Conservation (phyloP, 2,329 filamentous ascomycete species). For the Neophaeococcomyces aloes region DNA sequence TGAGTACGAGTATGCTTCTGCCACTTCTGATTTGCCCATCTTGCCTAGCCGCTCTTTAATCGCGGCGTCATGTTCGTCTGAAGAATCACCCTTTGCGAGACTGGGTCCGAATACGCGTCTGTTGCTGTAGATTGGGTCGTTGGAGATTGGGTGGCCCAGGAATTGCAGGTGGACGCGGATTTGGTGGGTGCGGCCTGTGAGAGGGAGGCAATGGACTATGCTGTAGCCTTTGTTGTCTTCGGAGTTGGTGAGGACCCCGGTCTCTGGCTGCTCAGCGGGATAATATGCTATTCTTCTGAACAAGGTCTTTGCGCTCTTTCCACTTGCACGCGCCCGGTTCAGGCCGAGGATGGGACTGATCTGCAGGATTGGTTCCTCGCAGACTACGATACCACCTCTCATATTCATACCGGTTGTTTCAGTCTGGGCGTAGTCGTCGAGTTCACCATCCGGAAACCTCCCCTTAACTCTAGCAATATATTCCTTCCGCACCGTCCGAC, state of each 20-base stretch:
- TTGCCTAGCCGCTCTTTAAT: constrained; percentile 73
- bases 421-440: too few relatives aligned
- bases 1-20: constrained; percentile 83
- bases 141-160: constrained; percentile 87
- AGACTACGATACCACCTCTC: constrained; percentile 59
- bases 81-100: constrained; percentile 59
- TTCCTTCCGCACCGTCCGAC: constrained; percentile 81
- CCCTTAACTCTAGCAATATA: constrained; percentile 88
- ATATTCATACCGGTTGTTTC: constrained; percentile 14
- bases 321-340: constrained; percentile 87
- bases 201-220: constrained; percentile 83
- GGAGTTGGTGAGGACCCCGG: constrained; percentile 24
- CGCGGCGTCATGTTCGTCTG: constrained; percentile 69
- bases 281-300: constrained; percentile 94
- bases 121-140: constrained; percentile 97
- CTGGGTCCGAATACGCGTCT: constrained; percentile 77
- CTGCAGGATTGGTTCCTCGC: constrained; percentile 83
- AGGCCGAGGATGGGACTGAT: constrained; percentile 92
- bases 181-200: constrained; percentile 91
- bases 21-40: constrained; percentile 91
- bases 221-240: constrained; percentile 64
- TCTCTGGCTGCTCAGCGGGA: constrained; percentile 38
- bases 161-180: constrained; percentile 90
- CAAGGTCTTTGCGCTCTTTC: constrained; percentile 79
- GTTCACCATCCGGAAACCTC: constrained; percentile 69